These are phyloP conservation scores for Leccinum barrowsii DNA, from an alignment of 768 basidiomycete species.

Conservation along the genomic window DNA sequence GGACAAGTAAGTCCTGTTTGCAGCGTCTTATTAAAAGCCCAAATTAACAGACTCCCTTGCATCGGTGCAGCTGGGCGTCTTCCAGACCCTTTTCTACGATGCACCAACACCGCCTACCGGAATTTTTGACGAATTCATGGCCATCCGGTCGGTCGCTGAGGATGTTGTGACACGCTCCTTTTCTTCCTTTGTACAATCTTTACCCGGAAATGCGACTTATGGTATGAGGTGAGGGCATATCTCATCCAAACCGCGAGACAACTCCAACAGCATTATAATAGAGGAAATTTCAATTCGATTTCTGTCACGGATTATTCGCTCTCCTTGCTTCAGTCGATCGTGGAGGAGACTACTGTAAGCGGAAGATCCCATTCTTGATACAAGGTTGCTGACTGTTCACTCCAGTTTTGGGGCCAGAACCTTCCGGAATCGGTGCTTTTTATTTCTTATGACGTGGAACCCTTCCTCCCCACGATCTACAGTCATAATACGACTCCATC, in stretches of 20 bases:
- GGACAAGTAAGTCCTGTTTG: background rate
- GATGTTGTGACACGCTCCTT: constrained; percentile 15
- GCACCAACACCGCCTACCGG: constrained; percentile 28
- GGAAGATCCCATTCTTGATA: background rate
- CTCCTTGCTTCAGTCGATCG: constrained; percentile 12
- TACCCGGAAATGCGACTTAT: background rate
- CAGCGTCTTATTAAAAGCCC: background rate
- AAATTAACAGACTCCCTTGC: background rate
- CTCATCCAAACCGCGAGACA: background rate
- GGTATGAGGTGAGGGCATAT: constrained; percentile 2
- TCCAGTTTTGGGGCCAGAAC: constrained; percentile 11
- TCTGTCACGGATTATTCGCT: background rate
- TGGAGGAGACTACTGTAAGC: constrained; percentile 5
- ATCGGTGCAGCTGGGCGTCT: constrained; percentile 10
- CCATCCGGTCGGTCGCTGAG: constrained; percentile 6
- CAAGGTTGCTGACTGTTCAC: constrained; percentile 1
- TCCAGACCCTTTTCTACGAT: constrained; percentile 53
- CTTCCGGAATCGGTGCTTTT: background rate
- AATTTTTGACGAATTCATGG: constrained; percentile 25
- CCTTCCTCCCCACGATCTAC: constrained; percentile 43
- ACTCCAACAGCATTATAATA: background rate
- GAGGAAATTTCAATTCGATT: constrained; percentile 2
- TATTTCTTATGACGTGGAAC: constrained; percentile 31
- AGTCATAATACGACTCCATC: constrained; percentile 34
- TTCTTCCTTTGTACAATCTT: constrained; percentile 8